Base-by-base conservation (phyloP, 2,329 filamentous ascomycete genomes). In the Orbilia javanica region DNA sequence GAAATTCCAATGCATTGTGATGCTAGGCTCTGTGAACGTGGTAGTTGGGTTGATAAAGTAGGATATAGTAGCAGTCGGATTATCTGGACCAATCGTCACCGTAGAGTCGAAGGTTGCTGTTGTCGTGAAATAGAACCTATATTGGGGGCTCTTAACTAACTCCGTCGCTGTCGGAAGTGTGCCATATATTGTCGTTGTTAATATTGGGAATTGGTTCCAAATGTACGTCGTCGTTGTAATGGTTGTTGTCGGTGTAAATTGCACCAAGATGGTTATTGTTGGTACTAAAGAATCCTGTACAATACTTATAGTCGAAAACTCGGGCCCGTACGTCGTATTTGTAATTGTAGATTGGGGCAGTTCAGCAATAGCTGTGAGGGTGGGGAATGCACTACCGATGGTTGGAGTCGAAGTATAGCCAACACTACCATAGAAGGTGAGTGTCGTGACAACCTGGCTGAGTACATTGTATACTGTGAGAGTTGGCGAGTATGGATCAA, bases 1-100 rank as follows among this genome's bases (percentile, higher is more conserved):
- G 25, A 36, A 53, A 18, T 57, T 64, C 74, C 74, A 78, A 25
- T 67, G 34, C 25, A 67, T 3, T 6, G 27, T 62, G 31, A 53
- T 15, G 13, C 29, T n/a, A 8, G 11, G 20, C 1, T 52, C 15
- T 2, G 66, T 68, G 1, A 36, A 25, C 3, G 74, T 78, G 4
- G 34, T 18, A 0, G 50, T 78, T 3, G 74, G 74, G n/a, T 46
- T 78, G 36, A 71, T 72, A 31, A 52, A 31, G 3, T 34, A 13
- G 6, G 66, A 78, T 34, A 78, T 60, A 3, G 74, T 78, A 3
- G 74, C 74, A n/a, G 74, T 71, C 10, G 74, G 74, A 11, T 78
- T 71, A 44, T 67, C 36, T 5, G 74, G 52, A 8, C 74, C 74
- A 15, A 78, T 67, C 13, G 67, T 78, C 4, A 44, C 63, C 10